Evolutionary conservation across 257 asterid species (phyloP).

Genomic region (Scutellaria galericulata): DNA sequence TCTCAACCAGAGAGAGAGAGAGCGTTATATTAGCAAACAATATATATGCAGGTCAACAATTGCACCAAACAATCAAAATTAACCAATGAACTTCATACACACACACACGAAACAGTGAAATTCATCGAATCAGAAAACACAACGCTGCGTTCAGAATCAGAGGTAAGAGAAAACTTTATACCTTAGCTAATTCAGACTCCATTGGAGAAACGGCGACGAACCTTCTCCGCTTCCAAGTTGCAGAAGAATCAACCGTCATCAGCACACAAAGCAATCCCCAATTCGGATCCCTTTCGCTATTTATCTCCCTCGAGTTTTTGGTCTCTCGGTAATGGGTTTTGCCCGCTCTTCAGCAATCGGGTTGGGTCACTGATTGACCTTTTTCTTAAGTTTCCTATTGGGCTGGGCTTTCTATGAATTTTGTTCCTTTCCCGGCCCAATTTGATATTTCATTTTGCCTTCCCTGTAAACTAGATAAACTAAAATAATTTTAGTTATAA

Average conservation of each 20-base stretch:
- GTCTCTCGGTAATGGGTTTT: neutral
- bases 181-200: slow-evolving; percentile 81
- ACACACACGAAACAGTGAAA: neutral
- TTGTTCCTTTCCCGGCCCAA: neutral
- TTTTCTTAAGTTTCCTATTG: neutral
- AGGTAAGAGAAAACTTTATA: slow-evolving; percentile 8
- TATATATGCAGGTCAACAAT: neutral
- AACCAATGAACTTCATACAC: slow-evolving; percentile 15
- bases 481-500: too few species aligned
- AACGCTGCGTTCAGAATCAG: neutral
- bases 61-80: neutral
- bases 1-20: neutral
- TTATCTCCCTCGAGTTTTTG: slow-evolving; percentile 5
- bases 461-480: too few species aligned
- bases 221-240: slow-evolving; percentile 67
- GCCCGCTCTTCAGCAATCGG: neutral
- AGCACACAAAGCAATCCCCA: slow-evolving; percentile 39
- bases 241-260: slow-evolving; percentile 67
- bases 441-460: neutral
- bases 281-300: slow-evolving; percentile 5
- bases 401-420: neutral
- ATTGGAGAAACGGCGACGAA: slow-evolving; percentile 55
- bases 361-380: neutral
- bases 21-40: neutral
- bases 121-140: slow-evolving; percentile 8